phyloP scores from a whole-genome alignment of 768 basidiomycete species.

The Lepiota brunneoincarnata region DNA sequence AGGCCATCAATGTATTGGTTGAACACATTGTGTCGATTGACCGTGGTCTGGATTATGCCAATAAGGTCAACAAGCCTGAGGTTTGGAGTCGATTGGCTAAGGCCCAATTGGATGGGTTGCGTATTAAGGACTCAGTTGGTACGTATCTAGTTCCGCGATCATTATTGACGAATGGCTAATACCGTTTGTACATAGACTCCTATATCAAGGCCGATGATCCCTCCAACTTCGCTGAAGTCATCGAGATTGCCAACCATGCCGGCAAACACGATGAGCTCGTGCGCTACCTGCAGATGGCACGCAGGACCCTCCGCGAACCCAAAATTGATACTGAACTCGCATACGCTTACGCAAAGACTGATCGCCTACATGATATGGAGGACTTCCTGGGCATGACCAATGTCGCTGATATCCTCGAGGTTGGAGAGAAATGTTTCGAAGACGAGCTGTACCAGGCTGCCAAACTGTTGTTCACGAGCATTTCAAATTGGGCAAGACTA shows the following conservation, averaged over 20 bases:
- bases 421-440: constrained; percentile 99
- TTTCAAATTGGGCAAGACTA: constrained; percentile 97
- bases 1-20: constrained; percentile 96
- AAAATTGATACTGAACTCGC: constrained; percentile 98
- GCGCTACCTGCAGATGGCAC: constrained; percentile 97
- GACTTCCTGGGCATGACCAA: constrained; percentile 99
- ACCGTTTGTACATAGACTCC: constrained; percentile 56
- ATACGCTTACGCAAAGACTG: constrained; percentile 94
- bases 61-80: constrained; percentile 93
- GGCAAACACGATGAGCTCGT: constrained; percentile 95
- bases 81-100: constrained; percentile 99
- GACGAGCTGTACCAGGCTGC: constrained; percentile 97
- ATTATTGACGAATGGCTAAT: neutral
- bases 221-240: constrained; percentile 90
- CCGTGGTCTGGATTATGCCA: constrained; percentile 93
- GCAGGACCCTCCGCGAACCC: constrained; percentile 94
- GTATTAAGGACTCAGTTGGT: constrained; percentile 98
- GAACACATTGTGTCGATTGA: constrained; percentile 98
- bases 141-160: constrained; percentile 18
- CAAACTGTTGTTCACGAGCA: constrained; percentile 92
- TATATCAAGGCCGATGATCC: constrained; percentile 98
- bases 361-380: constrained; percentile 98
- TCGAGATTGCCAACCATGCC: constrained; percentile 92
- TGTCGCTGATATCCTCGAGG: constrained; percentile 93
- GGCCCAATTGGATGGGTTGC: constrained; percentile 95